Base-by-base conservation (phyloP, 495 filamentous ascomycete genomes). In the Tuber umbilicatum region DNA sequence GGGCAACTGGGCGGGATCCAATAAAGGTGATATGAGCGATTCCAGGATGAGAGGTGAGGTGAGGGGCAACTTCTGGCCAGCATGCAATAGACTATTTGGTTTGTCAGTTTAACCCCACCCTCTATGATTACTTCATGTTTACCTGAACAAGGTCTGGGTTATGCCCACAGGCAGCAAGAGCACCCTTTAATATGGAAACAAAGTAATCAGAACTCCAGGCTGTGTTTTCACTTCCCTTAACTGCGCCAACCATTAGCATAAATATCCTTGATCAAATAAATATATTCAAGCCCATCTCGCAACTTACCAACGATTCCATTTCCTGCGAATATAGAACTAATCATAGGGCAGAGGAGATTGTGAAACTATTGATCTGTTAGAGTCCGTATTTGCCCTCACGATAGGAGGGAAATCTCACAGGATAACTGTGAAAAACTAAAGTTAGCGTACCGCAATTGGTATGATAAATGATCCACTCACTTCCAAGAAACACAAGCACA, bases 21-120 rank as follows among this genome's bases (percentile, higher is more conserved):
- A 99, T 99, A 85, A 99, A 99, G n/a, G 95, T 98, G 73, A 99
- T 85, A 81, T 99, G 96, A 43, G 89, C 85, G 78, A 98, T 92
- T 10, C 86, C 88, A 0, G 92, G 90, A 83, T 98, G 94, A 23
- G 90, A 92, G 38, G 94, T 97, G n/a, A 99, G 84, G 79, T 93
- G 87, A 68, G 88, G 85, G 10, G 94, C 95, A 0, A 90, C 89
- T 72, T 90, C 84, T 6, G 95, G 96, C 87, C 95, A 95, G 85
- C 94, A 97, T 42, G 91, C 87, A 69, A 97, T 86, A 42, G 88
- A 89, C 81, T 80, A 60, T 67, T 40, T 35, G 23, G 45, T 70
- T 71, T 72, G 40, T 37, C n/a, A 70, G 31, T 10, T 37, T 12
- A 17, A 6, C 35, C 38, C 42, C 35, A 5, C 23, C 38, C 16